Base-by-base conservation (phyloP, 495 filamentous ascomycete genomes). In the Corynascus novoguineensis region DNA sequence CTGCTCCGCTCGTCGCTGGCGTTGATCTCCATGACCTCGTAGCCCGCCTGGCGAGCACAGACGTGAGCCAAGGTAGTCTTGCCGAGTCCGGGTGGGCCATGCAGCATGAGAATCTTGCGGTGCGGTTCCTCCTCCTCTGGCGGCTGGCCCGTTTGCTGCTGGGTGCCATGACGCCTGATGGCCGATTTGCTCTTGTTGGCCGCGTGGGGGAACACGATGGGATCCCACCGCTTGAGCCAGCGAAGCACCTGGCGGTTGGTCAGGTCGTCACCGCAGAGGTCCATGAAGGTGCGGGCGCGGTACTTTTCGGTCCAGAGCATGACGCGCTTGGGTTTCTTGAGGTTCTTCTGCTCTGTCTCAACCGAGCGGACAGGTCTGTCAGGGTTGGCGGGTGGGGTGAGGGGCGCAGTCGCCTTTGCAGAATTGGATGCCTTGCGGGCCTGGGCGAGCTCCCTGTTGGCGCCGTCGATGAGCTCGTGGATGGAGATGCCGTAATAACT, bases 31-130 rank as follows among this genome's bases (percentile, higher is more conserved):
- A 96, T 79, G 4, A 95, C 87, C 63, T 97, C 92, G 66, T 97
- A 98, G 17, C 93, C 93, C 14, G 93, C 92, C 65, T 98, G 93
- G 61, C 78, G 84, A 0, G 93, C 93, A 68, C 93, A 97, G 8
- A 98, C 93, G 72, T 98, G 93, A 2, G 93, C 95, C 29, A 98
- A 70, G 0, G 93, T 98, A 0, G 93, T 98, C 75, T 98, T 98
- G 12, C 93, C 93, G 14, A 98, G 76, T 5, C 93, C 93, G 2
- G 93, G 92, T 8, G 92, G 89, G 0, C 93, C 93, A 35, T 90
- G 89, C 2, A 98, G 74, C 63, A 98, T 77, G 31, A 98, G 75
- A 27, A 98, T 89, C 68, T 97, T 97, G 52, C 86, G 77, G 60
- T 92, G 88, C 17, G 81, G 72, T 46, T 78, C 83, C 62, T 89